Evolutionary conservation across 2,329 filamentous ascomycete genomes (phyloP).

Genomic region (Alternaria novae-zelandiae): DNA sequence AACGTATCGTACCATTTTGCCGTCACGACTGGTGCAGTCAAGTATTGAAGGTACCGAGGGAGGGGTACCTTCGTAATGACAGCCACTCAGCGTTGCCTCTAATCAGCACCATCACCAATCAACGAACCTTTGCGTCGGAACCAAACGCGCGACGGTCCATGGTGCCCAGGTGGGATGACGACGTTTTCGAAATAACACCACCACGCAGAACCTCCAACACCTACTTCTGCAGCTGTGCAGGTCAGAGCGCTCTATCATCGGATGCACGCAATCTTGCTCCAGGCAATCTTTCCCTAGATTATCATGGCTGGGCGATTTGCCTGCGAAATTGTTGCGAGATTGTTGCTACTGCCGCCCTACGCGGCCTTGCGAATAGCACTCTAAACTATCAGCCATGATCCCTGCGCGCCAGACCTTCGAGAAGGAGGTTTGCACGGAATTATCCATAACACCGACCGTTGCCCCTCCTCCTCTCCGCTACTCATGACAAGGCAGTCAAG

Average conservation of each 20-base stretch:
- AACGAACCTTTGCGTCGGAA: conserved; percentile 11
- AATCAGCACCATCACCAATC: conserved; percentile 6
- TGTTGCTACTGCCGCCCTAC: conserved; percentile 16
- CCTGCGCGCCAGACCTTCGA: conserved; percentile 24
- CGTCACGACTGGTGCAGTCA: conserved; percentile 20
- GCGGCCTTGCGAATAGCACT: conserved; percentile 17
- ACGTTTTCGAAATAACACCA: conserved; percentile 17
- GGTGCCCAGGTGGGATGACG: neutral
- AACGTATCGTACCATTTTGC: conserved; percentile 19
- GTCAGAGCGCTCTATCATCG: neutral
- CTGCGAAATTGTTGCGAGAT: conserved; percentile 1
- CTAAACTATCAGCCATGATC: conserved; percentile 23
- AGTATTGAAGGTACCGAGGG: conserved; percentile 23
- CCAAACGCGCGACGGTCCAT: conserved; percentile 15
- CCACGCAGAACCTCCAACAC: neutral
- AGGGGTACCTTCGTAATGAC: conserved; percentile 21
- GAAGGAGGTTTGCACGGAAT: conserved; percentile 29
- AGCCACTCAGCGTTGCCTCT: conserved; percentile 5
- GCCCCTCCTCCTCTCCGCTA: conserved; percentile 14
- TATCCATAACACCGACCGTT: conserved; percentile 25
- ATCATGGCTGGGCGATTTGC: conserved; percentile 3
- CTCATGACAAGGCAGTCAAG: conserved; percentile 10
- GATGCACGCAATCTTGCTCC: neutral
- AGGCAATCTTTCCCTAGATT: conserved; percentile 4
- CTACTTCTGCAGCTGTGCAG: conserved; percentile 6